Base-by-base conservation (phyloP, 768 basidiomycete species). In the Leccinum imitatum region DNA sequence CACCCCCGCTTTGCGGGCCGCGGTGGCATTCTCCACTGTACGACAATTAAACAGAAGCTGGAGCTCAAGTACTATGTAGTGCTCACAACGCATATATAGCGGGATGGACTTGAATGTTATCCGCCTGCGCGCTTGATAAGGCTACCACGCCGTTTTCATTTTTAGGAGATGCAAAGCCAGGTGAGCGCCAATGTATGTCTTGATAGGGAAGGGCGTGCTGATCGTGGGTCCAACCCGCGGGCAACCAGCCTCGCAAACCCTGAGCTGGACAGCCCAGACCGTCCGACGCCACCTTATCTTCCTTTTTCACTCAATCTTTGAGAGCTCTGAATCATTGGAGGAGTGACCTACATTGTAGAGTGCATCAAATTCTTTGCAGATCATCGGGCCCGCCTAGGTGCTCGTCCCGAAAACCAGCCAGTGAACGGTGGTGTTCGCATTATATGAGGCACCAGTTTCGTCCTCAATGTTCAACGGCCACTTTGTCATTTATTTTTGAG, bases 91-190 rank as follows among this genome's bases (percentile, higher is more conserved):
- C 53, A 71, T 65, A 63, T 50, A 69, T 64, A 60, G 23, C 47
- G n/a, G 47, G 47, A 50, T 48, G 53, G n/a, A 35, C 15, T 48
- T 53, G 58, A 31, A 57, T 23, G 37, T 55, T 50, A 57, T 63
- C 57, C 52, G 37, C 33, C 53, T 0, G 7, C 27, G 27, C 65
- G 50, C 56, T 58, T 53, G 63, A 59, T 59, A 61, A 27, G 23
- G 35, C 61, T 58, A 61, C 64, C 71, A 59, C 63, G 59, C 67
- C 63, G 63, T 65, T 67, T 73, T 67, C 54, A 68, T 27, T 69
- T 50, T 60, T 25, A 46, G 33, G 39, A 31, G 59, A 65, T 70
- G 66, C 62, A 61, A 50, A 53, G 41, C 54, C 67, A 61, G 61
- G 71, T 65, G 59, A 56, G 60, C 9, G 3, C 33, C 52, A 53